Base-by-base conservation (phyloP, 768 basidiomycete genomes). In the Agrocybe pediades region DNA sequence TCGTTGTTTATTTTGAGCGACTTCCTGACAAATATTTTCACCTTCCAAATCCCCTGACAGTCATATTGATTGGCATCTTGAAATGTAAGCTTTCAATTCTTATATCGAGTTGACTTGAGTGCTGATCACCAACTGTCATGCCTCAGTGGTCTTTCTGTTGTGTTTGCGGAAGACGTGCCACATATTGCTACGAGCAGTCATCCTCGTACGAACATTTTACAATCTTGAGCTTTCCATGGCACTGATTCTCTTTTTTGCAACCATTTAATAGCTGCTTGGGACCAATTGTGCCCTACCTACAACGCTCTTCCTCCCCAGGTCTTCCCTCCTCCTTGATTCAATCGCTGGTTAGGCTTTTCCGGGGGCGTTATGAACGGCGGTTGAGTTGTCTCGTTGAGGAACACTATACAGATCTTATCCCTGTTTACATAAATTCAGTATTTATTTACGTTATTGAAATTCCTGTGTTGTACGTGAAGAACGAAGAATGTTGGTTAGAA, bases 31-130 rank as follows among this genome's bases (percentile, higher is more conserved):
- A 6, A 41, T 29, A 16, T 43, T 36, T 16, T 19, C 29, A 17
- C 23, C 9, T 13, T 8, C 3, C 21, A 21, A 23, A 24, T 36
- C 43, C 45, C 19, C n/a, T 27, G 11, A 20, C n/a, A 71, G 70
- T 55, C 74, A 74, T 59, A 76, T 76, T 55, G 74, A 78, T 54
- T 81, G 78, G 77, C 78, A 81, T 62, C 62, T 80, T 27, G 72
- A 75, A 52, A 57, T 65, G 71, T 72, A 58, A 46, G 69, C n/a
- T n/a, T 64, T 36, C 19, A 16, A 21, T 13, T 15, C 3, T 49
- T 21, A 2, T 13, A 29, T 7, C 8, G 44, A 11, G n/a, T n/a
- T n/a, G n/a, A n/a, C n/a, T n/a, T n/a, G n/a, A n/a, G n/a, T n/a
- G n/a, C n/a, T n/a, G n/a, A n/a, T n/a, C n/a, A n/a, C n/a, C n/a